Base-by-base conservation (phyloP, 2,329 filamentous ascomycete species). In the Fusarium sororula region DNA sequence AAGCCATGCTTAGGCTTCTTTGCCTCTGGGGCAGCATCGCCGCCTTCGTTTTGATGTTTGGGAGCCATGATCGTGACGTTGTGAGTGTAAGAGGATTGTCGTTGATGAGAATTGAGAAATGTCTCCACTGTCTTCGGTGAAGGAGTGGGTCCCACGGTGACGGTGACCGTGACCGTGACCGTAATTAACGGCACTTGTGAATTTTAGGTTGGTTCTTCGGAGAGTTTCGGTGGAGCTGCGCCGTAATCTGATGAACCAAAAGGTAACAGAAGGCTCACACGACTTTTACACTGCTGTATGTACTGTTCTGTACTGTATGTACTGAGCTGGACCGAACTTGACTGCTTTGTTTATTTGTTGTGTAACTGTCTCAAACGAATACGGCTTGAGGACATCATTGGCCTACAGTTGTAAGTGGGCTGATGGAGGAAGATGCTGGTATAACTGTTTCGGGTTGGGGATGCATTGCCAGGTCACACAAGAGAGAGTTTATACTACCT, bases 1-100 rank as follows among this genome's bases (percentile, higher is more conserved):
- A 98, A 98, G 57, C 94, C 94, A 76, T 93, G 92, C 74, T 85
- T 85, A 65, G 83, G 83, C 80, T 88, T 90, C 79, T 90, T 90
- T 22, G 82, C 80, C 13, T 81, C 83, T 45, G 82, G 75, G 51
- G 79, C 80, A 22, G 80, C 73, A 26, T 80, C 78, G 12, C 71
- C 62, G n/a, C 79, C 70, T 45, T 81, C 77, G 18, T 72, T 70
- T n/a, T 75, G 67, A n/a, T 77, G 77, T 76, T 82, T 82, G 20
- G 80, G 75, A 45, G 79, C 79, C 82, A 83, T 83, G 48, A 53
- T 38, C 48, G 47, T 56, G 66, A 24, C 56, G 58, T 70, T 72
- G 48, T 64, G 41, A 76, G 58, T 63, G 48, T 72, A 48, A 72
- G 74, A 75, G 66, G 61, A 47, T 57, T 73, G 68, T 70, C 45